Evolutionary conservation across 2,329 filamentous ascomycete species (phyloP), one percentile per base, ranked within the genome.

Genomic region (Fonsecaea nubica): DNA sequence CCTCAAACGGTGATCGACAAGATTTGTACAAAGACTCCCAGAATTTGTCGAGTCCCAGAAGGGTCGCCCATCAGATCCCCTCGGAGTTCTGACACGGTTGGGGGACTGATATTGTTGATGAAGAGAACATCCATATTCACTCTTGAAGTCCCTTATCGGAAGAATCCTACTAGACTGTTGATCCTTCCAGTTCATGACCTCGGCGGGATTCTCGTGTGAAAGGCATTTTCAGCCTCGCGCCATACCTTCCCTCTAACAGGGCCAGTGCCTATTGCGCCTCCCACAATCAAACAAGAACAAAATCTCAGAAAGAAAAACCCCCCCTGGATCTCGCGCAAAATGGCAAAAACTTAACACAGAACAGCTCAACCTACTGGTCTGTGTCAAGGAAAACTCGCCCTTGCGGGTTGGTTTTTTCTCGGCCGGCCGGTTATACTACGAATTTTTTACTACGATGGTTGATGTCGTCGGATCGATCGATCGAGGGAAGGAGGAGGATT

Each of bases 371-470:
- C 42, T 8, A 32, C 42, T 48, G 42, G 42, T 48, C 21, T 30
- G 18, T 30, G 45, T 1, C 30, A 30, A 25, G 42, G 4, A 21
- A 50, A 50, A 50, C 45, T 50, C 45, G 45, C 45, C 45, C 45
- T 30, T 25, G 9, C 45, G 45, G 45, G 45, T 50, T 50, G 45
- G 45, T 50, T 50, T 50, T 50, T 50, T 50, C 21, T 25, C 18
- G 45, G 45, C 21, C 21, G 45, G 45, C 21, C 21, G 45, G 45
- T 50, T 50, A 50, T 50, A 13, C 18, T 50, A 30, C 45, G 10
- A 25, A 21, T 48, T 48, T 18, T 48, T 1, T 48, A 48, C 30
- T 32, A 32, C 30, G 4, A 21, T 38, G 18, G 42, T 48, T 48
- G n/a, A 32, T 32, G 30, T 32, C 30, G 30, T 32, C 30, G 30